Conservation (phyloP, 345 rosid species). For the Aquilaria malaccensis region DNA sequence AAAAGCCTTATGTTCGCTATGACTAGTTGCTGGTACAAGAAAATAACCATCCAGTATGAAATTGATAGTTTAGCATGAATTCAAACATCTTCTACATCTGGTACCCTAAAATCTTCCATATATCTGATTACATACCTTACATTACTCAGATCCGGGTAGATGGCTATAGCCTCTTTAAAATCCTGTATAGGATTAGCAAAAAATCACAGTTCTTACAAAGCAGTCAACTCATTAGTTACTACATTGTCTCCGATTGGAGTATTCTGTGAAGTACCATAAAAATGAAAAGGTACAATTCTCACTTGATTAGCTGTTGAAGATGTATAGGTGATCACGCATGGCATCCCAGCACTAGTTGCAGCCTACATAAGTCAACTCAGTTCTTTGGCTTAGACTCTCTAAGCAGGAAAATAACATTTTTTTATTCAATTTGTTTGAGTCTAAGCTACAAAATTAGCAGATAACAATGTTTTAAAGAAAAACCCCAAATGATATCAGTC, state of each 20-base stretch:
- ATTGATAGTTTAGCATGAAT: too few relatives aligned
- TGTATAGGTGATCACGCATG: constrained; percentile 78
- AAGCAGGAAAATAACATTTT: too few relatives aligned
- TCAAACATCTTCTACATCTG: too few relatives aligned
- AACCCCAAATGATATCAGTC: too few relatives aligned
- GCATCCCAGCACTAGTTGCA: constrained; percentile 83
- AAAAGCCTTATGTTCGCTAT: too few relatives aligned
- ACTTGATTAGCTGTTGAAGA: constrained; percentile 93
- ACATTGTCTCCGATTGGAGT: too few relatives aligned
- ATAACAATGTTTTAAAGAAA: too few relatives aligned
- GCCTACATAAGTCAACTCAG: constrained; percentile 42
- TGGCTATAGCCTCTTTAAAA: constrained; percentile 66
- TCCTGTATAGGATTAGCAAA: constrained; percentile 37
- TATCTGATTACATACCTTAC: constrained; percentile 37
- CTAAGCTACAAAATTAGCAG: too few relatives aligned
- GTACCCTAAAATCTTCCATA: background rate
- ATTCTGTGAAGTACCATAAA: background rate
- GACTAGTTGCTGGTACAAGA: too few relatives aligned
- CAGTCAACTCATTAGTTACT: background rate
- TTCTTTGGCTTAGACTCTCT: constrained; percentile 1
- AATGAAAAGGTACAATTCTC: constrained; percentile 1
- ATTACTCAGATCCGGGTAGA: constrained; percentile 70
- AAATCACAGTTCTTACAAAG: constrained; percentile 6
- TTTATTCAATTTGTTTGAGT: too few relatives aligned
- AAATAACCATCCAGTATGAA: too few relatives aligned